A percentile compares a stretch with the other conserved stretches of the same genome.
Conservation (phyloP, 805 yeast species). For the Ogataea trehalophila region DNA sequence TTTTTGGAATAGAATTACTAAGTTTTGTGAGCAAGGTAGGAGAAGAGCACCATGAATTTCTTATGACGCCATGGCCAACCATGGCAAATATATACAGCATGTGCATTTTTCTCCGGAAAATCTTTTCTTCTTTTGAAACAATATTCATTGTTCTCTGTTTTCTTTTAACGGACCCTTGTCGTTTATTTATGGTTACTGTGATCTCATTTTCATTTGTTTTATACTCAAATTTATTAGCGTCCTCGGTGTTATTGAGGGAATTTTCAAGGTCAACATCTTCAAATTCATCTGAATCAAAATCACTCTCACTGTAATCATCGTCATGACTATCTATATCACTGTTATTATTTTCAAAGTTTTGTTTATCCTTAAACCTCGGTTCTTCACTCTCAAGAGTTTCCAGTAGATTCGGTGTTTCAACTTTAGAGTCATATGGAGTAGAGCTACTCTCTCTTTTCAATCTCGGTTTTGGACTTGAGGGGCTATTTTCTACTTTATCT, state of each 20-base stretch:
- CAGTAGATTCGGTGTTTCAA: too few species aligned
- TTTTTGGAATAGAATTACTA: conserved; percentile 42
- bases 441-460: too few species aligned
- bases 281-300: conserved; percentile 35
- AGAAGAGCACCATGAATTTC: conserved; percentile 74
- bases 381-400: too few species aligned
- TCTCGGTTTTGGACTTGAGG: too few species aligned
- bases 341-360: too few species aligned
- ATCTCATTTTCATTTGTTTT: conserved; percentile 13
- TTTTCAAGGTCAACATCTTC: conserved; percentile 33
- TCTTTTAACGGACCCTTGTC: conserved; percentile 18
- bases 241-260: not conserved
- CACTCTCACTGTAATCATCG: conserved; percentile 8
- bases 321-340: not conserved
- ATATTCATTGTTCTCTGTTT: conserved; percentile 29
- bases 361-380: too few species aligned
- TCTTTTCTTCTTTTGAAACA: conserved; percentile 52
- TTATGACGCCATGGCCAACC: conserved; percentile 58
- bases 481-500: too few species aligned
- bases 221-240: not conserved
- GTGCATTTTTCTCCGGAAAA: conserved; percentile 50
- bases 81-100: conserved; percentile 52
- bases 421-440: too few species aligned
- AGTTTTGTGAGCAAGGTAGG: conserved; percentile 36
- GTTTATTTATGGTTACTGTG: conserved; percentile 20